Conservation (phyloP, 2,329 filamentous ascomycete genomes). For the Trichoderma gracile region DNA sequence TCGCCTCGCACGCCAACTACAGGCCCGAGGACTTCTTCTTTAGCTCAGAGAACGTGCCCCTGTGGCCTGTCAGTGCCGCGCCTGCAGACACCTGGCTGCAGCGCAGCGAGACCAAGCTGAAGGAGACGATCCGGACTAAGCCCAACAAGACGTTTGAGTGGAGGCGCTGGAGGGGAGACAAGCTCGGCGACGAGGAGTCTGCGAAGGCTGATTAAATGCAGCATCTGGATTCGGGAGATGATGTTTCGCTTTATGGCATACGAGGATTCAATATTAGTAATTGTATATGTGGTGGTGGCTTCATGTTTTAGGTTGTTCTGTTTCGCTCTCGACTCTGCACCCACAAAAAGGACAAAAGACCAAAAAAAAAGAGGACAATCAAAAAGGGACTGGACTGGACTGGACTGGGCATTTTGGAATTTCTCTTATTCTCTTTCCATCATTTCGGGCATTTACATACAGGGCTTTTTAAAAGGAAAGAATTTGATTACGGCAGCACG, state of each 20-base stretch:
- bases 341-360: neutral
- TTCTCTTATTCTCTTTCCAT: neutral
- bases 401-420: neutral
- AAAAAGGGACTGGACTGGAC: neutral
- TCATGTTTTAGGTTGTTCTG: neutral
- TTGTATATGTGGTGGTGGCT: neutral
- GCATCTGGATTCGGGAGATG: neutral
- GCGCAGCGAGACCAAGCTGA: constrained; percentile 44
- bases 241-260: neutral
- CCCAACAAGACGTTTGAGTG: constrained; percentile 42
- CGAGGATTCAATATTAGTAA: too few relatives aligned
- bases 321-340: neutral
- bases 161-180: constrained; percentile 27
- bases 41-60: constrained; percentile 49
- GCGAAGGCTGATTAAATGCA: constrained; percentile 15
- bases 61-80: constrained; percentile 56
- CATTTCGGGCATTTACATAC: constrained; percentile 18
- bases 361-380: neutral
- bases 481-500: constrained; percentile 17
- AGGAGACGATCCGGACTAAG: constrained; percentile 44
- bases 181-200: constrained; percentile 8
- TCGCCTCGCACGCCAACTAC: constrained; percentile 55
- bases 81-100: constrained; percentile 43
- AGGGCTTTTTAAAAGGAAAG: constrained; percentile 21
- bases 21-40: constrained; percentile 38